Evolutionary conservation across 1,284 basidiomycete species (phyloP).

Genomic region (Irpex sp.): DNA sequence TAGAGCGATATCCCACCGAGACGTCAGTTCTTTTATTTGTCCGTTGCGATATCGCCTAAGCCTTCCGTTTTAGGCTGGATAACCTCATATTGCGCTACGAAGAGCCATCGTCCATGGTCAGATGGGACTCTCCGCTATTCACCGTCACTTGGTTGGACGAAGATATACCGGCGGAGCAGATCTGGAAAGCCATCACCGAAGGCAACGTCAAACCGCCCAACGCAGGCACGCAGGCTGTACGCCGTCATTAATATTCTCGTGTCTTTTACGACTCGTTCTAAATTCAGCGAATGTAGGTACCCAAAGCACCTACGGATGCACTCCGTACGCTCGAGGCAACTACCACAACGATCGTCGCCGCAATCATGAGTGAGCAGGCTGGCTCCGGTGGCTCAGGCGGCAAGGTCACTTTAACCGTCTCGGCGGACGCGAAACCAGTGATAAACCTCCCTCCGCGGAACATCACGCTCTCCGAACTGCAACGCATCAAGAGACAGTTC

Average conservation of each 20-base stretch:
- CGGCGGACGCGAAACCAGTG: conserved; percentile 34
- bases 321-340: conserved; percentile 77
- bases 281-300: too few relatives aligned
- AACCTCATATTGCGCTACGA: conserved; percentile 90
- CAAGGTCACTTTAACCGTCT: conserved; percentile 45
- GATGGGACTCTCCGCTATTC: conserved; percentile 96
- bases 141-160: conserved; percentile 77
- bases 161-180: conserved; percentile 63
- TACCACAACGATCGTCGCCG: conserved; percentile 62
- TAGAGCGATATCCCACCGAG: conserved; percentile 57
- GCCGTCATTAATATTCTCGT: too few relatives aligned
- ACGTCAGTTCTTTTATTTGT: conserved; percentile 48
- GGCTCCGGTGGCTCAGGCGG: conserved; percentile 46
- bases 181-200: conserved; percentile 81
- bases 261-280: too few relatives aligned
- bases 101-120: conserved; percentile 94
- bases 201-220: conserved; percentile 86
- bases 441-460: conserved; percentile 64
- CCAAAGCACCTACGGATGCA: conserved; percentile 79
- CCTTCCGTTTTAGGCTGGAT: conserved; percentile 59
- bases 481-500: conserved; percentile 86
- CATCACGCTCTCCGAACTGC: conserved; percentile 80
- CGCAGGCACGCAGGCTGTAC: conserved; percentile 77
- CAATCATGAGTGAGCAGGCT: conserved; percentile 60
- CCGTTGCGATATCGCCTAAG: not conserved